A percentile compares a stretch with the other conserved stretches of the same genome.
phyloP scores from a whole-genome alignment of 1,284 basidiomycete species.

The Apiotrichum gracile region DNA sequence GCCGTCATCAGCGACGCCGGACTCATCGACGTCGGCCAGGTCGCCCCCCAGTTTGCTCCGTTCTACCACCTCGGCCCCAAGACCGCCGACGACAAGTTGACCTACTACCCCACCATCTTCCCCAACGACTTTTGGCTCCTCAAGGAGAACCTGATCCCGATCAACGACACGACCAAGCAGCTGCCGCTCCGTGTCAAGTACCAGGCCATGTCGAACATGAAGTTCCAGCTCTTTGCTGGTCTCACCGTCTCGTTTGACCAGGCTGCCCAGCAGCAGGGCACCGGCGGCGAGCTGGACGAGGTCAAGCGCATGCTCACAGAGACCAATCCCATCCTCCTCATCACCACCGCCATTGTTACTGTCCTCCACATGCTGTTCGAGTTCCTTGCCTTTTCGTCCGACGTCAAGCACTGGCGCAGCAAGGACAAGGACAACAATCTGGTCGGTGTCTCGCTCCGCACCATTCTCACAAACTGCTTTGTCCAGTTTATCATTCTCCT shows the following conservation, averaged over 20 bases:
- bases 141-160: constrained; percentile 67
- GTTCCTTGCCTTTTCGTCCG: constrained; percentile 88
- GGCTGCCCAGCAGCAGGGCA: constrained; percentile 59
- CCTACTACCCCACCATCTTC: constrained; percentile 83
- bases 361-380: constrained; percentile 85
- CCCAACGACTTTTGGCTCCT: constrained; percentile 92
- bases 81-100: constrained; percentile 50
- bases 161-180: constrained; percentile 66
- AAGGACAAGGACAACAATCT: constrained; percentile 72
- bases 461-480: constrained; percentile 87
- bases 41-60: constrained; percentile 58
- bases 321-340: constrained; percentile 87
- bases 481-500: constrained; percentile 82
- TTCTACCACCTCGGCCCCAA: constrained; percentile 54
- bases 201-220: constrained; percentile 70
- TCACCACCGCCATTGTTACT: constrained; percentile 65
- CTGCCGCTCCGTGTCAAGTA: constrained; percentile 77
- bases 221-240: constrained; percentile 70
- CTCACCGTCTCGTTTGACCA: constrained; percentile 78
- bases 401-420: constrained; percentile 90
- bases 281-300: constrained; percentile 75
- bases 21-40: constrained; percentile 54
- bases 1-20: constrained; percentile 70
- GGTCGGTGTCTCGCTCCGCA: constrained; percentile 53
- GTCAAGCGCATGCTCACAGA: constrained; percentile 89